Evolutionary conservation across 148 eudicot species (phyloP).

Genomic region (Beta vulgaris): DNA sequence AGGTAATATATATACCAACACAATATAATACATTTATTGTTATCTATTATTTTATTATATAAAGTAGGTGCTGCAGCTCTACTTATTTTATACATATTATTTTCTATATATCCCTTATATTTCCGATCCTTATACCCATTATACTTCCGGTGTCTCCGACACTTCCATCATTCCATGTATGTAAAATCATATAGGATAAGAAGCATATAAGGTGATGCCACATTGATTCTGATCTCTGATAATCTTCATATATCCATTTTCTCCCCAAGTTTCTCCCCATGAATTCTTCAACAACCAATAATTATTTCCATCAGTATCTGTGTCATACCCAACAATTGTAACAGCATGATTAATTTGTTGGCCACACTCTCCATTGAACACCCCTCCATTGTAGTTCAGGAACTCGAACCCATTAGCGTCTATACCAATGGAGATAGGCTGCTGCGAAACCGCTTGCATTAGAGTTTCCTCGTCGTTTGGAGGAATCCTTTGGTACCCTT

Average conservation of each 20-base stretch:
- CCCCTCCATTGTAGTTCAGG: conserved; percentile 21
- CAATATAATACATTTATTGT: no score
- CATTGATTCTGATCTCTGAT: conserved; percentile 17
- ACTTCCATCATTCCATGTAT: no score
- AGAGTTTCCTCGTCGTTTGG: conserved; percentile 27
- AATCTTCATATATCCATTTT: conserved; percentile 34
- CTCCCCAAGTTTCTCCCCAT: conserved; percentile 43
- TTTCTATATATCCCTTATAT: no score
- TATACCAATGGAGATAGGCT: conserved; percentile 38
- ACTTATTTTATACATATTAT: no score
- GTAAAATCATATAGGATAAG: no score
- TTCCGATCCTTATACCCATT: no score
- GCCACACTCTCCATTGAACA: conserved; percentile 34
- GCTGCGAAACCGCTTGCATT: conserved; percentile 33
- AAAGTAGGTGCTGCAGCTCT: no score
- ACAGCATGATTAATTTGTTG: conserved; percentile 28
- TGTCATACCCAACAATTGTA: conserved; percentile 33
- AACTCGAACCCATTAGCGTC: conserved; percentile 18
- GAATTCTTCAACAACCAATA: conserved; percentile 44
- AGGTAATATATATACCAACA: no score
- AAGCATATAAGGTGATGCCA: no score
- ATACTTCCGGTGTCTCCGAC: no score
- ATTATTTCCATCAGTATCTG: conserved; percentile 12
- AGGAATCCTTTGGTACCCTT: conserved; percentile 25
- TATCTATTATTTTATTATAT: no score